Conservation (phyloP, 1,284 basidiomycete genomes). For the Pholiota adiposa region DNA sequence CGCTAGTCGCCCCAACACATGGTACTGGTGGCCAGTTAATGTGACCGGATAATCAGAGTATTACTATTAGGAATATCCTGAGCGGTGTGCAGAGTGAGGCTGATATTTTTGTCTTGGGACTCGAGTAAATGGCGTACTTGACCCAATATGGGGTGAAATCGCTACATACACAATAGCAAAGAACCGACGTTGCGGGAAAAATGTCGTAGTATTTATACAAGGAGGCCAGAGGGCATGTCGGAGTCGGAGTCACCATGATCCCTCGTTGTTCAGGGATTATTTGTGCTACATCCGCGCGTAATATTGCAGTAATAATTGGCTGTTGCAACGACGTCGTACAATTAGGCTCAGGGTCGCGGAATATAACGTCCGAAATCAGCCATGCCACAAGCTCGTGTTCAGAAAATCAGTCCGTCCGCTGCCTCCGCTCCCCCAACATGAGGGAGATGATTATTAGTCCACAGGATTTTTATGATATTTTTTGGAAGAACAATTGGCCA, state of each 20-base stretch:
- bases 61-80: background rate
- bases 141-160: background rate
- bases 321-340: background rate
- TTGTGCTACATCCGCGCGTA: background rate
- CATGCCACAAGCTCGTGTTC: background rate
- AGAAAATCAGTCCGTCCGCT: background rate
- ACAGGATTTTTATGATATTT: background rate
- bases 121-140: background rate
- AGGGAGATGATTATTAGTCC: background rate
- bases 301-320: background rate
- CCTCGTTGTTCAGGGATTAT: background rate
- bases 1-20: background rate
- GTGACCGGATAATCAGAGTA: conserved; percentile 3
- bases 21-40: background rate
- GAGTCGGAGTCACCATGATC: background rate
- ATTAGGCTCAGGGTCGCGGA: background rate
- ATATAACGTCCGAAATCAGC: background rate
- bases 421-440: background rate
- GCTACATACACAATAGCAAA: background rate
- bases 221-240: background rate
- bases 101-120: background rate
- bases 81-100: background rate
- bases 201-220: background rate
- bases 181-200: background rate
- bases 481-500: background rate